phyloP scores from a whole-genome alignment of 441 rosid species.

The Croton setiger region DNA sequence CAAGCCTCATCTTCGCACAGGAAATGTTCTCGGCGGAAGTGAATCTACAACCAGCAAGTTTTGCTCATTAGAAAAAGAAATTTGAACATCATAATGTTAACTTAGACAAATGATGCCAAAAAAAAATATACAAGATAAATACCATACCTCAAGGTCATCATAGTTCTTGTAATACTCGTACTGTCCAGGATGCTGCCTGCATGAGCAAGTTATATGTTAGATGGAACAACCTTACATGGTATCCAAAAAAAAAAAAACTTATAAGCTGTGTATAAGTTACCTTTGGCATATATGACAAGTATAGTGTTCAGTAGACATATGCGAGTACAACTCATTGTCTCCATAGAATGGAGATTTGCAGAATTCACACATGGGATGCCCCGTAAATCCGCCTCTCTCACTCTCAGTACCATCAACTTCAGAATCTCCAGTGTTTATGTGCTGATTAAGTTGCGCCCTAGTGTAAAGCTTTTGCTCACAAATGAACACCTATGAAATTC shows the following conservation, averaged over 20 bases:
- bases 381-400: constrained; percentile 91
- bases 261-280: constrained; percentile 27
- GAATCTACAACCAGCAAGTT: constrained; percentile 51
- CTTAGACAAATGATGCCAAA: neutral
- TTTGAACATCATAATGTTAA: neutral
- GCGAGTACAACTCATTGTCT: constrained; percentile 83
- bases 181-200: constrained; percentile 92
- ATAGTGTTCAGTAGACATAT: constrained; percentile 90
- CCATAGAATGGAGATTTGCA: constrained; percentile 84
- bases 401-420: constrained; percentile 94
- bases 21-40: constrained; percentile 81
- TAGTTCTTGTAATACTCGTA: constrained; percentile 83
- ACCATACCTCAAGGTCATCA: constrained; percentile 83
- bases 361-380: constrained; percentile 95
- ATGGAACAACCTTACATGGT: neutral
- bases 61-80: constrained; percentile 7
- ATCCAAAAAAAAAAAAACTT: neutral
- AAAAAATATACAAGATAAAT: neutral
- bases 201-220: constrained; percentile 17
- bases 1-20: constrained; percentile 93
- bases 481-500: constrained; percentile 60
- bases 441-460: constrained; percentile 77
- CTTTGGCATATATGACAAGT: constrained; percentile 94
- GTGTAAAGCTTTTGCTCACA: constrained; percentile 86
- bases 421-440: constrained; percentile 78